phyloP scores from a whole-genome alignment of 108 stramenopile species.

The Nitzschia sp. region DNA sequence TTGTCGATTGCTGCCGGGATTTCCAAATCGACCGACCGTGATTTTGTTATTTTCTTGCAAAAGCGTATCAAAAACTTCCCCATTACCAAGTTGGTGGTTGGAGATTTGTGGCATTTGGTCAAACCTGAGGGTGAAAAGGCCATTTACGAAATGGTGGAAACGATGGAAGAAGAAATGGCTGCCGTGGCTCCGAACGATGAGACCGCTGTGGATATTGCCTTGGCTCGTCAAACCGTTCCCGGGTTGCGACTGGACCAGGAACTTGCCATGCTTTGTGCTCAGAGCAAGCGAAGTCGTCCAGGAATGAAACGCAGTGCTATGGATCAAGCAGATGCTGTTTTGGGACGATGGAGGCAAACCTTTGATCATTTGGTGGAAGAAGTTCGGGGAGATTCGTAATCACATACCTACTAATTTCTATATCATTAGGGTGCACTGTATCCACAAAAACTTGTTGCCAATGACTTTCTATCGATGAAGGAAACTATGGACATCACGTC shows the following conservation, averaged over 20 bases:
- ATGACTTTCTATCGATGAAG: constrained; percentile 7
- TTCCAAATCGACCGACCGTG: constrained; percentile 63
- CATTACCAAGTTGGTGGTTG: constrained; percentile 77
- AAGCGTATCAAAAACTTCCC: constrained; percentile 70
- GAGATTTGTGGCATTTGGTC: constrained; percentile 80
- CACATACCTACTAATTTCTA: no score
- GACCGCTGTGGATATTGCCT: constrained; percentile 53
- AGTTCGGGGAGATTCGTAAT: constrained; percentile 7
- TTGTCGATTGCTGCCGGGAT: constrained; percentile 67
- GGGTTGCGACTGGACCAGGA: constrained; percentile 79
- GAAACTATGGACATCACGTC: constrained; percentile 42
- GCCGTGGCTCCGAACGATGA: constrained; percentile 76
- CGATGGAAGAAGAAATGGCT: constrained; percentile 40
- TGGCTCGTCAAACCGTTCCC: constrained; percentile 70
- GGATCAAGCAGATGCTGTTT: constrained; percentile 39
- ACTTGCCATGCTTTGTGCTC: constrained; percentile 60
- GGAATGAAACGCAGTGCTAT: constrained; percentile 48
- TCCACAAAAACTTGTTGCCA: no score
- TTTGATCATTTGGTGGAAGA: constrained; percentile 7
- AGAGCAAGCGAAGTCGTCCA: constrained; percentile 60
- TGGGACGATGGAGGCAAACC: constrained; percentile 22
- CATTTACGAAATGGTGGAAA: constrained; percentile 77
- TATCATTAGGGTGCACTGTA: no score
- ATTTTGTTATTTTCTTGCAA: constrained; percentile 75
- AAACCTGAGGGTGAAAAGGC: constrained; percentile 64